A percentile compares a stretch with the other conserved stretches of the same genome.
Conservation (phyloP, 2,329 filamentous ascomycete species). For the Albophoma yamanashiensis region DNA sequence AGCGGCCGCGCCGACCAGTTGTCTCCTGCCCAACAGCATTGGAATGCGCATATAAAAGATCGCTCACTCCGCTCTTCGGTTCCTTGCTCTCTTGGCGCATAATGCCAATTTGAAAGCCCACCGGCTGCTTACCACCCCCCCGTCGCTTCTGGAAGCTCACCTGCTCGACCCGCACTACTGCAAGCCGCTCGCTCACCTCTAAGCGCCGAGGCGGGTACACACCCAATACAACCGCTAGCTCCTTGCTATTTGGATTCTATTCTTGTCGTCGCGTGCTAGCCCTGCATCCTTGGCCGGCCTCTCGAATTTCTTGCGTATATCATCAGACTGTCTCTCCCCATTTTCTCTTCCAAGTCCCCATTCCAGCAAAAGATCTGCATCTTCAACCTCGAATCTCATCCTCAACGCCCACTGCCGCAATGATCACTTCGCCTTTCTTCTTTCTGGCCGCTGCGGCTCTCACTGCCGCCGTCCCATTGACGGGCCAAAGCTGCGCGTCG, state of each 20-base stretch:
- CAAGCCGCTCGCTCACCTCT: conserved; percentile 8
- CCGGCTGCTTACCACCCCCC: not conserved
- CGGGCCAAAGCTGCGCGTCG: not conserved
- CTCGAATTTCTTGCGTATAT: conserved; percentile 4
- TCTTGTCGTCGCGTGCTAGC: conserved; percentile 3
- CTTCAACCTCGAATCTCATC: not conserved
- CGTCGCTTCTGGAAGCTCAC: not conserved
- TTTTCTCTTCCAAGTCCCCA: not conserved
- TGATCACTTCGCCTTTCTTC: conserved; percentile 23
- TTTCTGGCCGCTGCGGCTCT: conserved; percentile 22
- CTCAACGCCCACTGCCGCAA: conserved; percentile 6
- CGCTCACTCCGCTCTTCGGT: not conserved
- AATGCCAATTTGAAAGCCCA: not conserved
- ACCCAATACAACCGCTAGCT: conserved; percentile 4
- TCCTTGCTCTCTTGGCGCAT: not conserved
- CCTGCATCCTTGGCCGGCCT: not conserved
- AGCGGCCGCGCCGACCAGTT: not conserved
- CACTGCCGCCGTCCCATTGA: not conserved
- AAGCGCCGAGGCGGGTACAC: conserved; percentile 14
- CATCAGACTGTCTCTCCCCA: conserved; percentile 4
- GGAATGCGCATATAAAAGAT: not conserved
- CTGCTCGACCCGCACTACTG: conserved; percentile 4
- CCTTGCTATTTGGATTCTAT: conserved; percentile 6
- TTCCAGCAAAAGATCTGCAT: conserved; percentile 8
- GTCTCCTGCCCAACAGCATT: not conserved